phyloP scores from a whole-genome alignment of 768 basidiomycete species.

The Trichaptum fuscoviolaceum region DNA sequence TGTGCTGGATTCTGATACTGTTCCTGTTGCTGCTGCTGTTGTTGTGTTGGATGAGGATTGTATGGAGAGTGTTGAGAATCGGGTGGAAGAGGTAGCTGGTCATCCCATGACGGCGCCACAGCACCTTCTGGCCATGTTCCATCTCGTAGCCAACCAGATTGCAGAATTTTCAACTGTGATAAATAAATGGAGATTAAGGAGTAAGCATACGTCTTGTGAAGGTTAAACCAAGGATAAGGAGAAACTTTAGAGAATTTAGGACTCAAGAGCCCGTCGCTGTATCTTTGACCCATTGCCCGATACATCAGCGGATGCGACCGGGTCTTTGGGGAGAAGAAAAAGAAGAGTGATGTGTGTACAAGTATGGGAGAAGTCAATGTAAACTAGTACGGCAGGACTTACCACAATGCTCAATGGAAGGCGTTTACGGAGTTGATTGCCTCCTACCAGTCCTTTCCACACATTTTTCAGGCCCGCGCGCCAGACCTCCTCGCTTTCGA shows the following conservation, averaged over 20 bases:
- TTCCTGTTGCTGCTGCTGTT: constrained; percentile 24
- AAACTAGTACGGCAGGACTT: constrained; percentile 21
- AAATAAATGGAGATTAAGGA: constrained; percentile 15
- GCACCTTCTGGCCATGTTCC: constrained; percentile 69
- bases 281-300: not conserved
- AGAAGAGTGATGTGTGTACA: not conserved
- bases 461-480: constrained; percentile 49
- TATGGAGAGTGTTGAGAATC: not conserved
- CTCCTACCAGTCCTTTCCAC: constrained; percentile 57
- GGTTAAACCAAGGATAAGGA: constrained; percentile 1
- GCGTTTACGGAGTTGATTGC: constrained; percentile 50
- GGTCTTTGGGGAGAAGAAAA: not conserved
- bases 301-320: not conserved
- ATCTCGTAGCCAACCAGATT: constrained; percentile 72
- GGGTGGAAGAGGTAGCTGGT: not conserved
- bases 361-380: not conserved
- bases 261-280: not conserved
- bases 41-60: constrained; percentile 14
- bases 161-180: constrained; percentile 62
- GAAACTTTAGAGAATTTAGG: no score
- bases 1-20: not conserved
- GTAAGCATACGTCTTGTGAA: constrained; percentile 9
- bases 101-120: constrained; percentile 58
- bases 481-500: constrained; percentile 52
- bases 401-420: constrained; percentile 66